Percentiles rank a stretch among this genome's conserved stretches.
phyloP scores from a whole-genome alignment of 441 rosid genomes.

The Adansonia madagascariensis region DNA sequence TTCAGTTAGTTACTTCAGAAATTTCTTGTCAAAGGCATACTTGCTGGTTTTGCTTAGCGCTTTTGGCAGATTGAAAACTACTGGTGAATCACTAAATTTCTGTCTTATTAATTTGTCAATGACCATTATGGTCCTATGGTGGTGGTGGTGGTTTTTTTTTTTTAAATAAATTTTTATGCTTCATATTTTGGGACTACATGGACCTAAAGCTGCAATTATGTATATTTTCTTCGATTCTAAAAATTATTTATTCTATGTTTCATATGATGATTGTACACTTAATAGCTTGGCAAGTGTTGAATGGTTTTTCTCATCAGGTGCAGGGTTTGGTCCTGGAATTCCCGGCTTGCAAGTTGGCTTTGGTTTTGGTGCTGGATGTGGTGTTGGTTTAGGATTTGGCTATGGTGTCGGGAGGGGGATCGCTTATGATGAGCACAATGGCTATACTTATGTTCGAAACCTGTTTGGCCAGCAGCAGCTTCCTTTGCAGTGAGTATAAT shows the following conservation, averaged over 20 bases:
- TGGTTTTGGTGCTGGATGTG: slow-evolving; percentile 87
- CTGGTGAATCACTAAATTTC: neutral
- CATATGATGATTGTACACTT: neutral
- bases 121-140: neutral
- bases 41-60: neutral
- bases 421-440: slow-evolving; percentile 56
- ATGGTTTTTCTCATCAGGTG: slow-evolving; percentile 44
- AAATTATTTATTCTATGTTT: neutral
- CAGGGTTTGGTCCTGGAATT: slow-evolving; percentile 82
- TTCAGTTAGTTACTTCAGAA: too few relatives aligned
- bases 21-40: neutral
- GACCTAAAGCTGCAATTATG: neutral
- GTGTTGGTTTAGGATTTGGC: slow-evolving; percentile 86
- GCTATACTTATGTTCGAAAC: slow-evolving; percentile 59
- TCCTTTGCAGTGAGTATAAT: slow-evolving; percentile 49
- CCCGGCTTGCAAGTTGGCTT: slow-evolving; percentile 83
- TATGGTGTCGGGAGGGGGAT: slow-evolving; percentile 83
- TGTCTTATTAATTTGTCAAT: slow-evolving; percentile 1
- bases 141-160: neutral
- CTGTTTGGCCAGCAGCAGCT: slow-evolving; percentile 38
- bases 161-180: neutral
- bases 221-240: neutral
- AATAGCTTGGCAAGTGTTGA: slow-evolving; percentile 15
- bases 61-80: neutral
- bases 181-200: slow-evolving; percentile 4